Evolutionary conservation across 1,284 basidiomycete species (phyloP), one percentile per base, ranked within the genome.

Genomic region (Ceratobasidium sp.): DNA sequence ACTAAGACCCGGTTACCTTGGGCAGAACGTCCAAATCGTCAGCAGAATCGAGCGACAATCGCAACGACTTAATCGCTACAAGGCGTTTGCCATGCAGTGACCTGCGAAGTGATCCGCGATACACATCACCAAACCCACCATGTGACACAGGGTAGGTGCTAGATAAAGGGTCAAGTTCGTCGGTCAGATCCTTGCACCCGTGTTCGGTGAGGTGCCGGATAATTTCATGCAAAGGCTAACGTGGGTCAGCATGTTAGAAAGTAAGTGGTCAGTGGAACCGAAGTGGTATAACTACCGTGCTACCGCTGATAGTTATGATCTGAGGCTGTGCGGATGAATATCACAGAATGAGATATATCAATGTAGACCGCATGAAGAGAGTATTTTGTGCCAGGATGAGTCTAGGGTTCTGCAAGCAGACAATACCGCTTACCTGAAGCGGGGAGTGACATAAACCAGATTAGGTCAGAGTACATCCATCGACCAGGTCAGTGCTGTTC

Each of bases 91-190:
- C 46, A 13, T 33, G 33, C 10, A 51, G 33, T 33, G 33, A 23
- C 12, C 15, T 6, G 49, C 49, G 12, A 51, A 13, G 20, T 20
- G 49, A 15, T 51, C 67, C 44, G 15, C 67, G 26, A 33, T 69
- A 69, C 20, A 69, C 67, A 33, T 69, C 67, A 0, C 67, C 67
- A 28, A 69, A 69, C 18, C 67, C 67, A 23, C 67, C 67, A 2
- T 23, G 15, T 9, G 33, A 33, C 18, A 69, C 26, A 13, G 67
- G 49, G 1, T 53, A 33, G 12, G 46, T 51, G 26, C 49, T 69
- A 20, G 15, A 69, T 55, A 23, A 53, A 1, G 28, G 2, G 33
- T 53, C 49, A 18, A 69, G 18, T n/a, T 69, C 3, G 15, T 9
- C 26, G 1, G 49, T 55, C 20, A 69, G 5, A n/a, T 69, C 26